These are phyloP conservation scores for Irpex sp. DNA, from an alignment of 1,284 basidiomycete genomes.

Conservation along the genomic window DNA sequence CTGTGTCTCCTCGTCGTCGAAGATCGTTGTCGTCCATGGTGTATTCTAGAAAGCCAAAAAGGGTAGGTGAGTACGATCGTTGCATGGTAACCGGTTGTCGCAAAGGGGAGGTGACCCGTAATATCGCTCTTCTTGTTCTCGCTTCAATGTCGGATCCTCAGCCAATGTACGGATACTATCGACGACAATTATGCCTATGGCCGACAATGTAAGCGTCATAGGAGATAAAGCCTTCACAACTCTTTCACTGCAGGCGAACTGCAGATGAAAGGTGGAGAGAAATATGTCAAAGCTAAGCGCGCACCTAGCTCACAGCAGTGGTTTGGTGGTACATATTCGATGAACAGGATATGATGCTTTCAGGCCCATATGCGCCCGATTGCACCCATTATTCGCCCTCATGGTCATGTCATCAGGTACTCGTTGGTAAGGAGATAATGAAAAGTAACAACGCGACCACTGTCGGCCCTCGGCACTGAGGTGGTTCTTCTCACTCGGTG, in stretches of 20 bases:
- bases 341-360: not conserved
- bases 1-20: not conserved
- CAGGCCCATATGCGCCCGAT: not conserved
- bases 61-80: slow-evolving; percentile 13
- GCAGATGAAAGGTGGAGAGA: too few species aligned
- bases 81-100: slow-evolving; percentile 11
- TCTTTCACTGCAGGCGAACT: not conserved
- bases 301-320: too few species aligned
- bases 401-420: not conserved
- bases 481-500: too few species aligned
- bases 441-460: not conserved
- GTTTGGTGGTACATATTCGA: not conserved
- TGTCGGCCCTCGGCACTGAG: too few species aligned
- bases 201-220: not conserved
- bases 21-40: slow-evolving; percentile 15
- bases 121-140: not conserved
- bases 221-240: not conserved
- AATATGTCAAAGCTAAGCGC: too few species aligned
- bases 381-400: not conserved
- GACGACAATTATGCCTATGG: not conserved
- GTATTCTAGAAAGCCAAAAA: slow-evolving; percentile 15
- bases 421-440: not conserved
- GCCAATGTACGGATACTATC: not conserved
- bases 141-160: not conserved
- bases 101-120: not conserved